phyloP scores from a whole-genome alignment of 1,284 basidiomycete genomes.

The Pisolithus thermaeus region DNA sequence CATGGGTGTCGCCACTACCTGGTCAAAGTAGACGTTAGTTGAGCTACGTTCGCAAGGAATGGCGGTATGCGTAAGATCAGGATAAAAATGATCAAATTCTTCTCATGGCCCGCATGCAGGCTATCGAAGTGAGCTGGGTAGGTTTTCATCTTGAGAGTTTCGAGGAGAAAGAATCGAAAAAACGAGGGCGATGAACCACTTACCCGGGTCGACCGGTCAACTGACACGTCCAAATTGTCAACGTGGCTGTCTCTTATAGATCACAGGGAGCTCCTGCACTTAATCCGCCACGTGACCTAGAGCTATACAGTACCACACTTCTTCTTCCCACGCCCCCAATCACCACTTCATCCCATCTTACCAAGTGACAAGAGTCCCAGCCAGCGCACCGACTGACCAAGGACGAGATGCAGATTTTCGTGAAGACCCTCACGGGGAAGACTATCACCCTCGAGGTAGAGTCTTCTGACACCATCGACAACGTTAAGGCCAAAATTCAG shows the following conservation, averaged over 20 bases:
- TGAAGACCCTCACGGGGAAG: constrained; percentile 96
- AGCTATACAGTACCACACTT: constrained; percentile 38
- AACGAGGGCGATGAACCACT: neutral
- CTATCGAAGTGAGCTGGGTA: constrained; percentile 65
- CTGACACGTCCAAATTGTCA: too few species aligned
- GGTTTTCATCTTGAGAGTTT: constrained; percentile 39
- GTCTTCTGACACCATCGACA: constrained; percentile 94
- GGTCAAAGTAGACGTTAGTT: neutral
- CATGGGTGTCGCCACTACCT: neutral
- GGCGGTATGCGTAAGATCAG: constrained; percentile 28
- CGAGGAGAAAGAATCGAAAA: constrained; percentile 7
- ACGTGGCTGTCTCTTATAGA: too few species aligned
- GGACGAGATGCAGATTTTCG: constrained; percentile 84
- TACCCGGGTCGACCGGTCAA: constrained; percentile 1
- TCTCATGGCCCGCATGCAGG: constrained; percentile 44
- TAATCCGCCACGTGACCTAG: constrained; percentile 33
- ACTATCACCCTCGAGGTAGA: constrained; percentile 98
- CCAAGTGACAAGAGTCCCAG: neutral
- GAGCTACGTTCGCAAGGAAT: neutral
- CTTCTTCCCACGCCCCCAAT: constrained; percentile 18
- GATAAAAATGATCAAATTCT: constrained; percentile 35
- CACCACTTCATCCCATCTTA: neutral
- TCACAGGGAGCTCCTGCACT: constrained; percentile 30
- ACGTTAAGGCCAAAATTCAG: constrained; percentile 88
- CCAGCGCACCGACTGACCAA: neutral